These are phyloP conservation scores for Panaeolus papilionaceus DNA, from an alignment of 768 basidiomycete species.

Conservation along the genomic window DNA sequence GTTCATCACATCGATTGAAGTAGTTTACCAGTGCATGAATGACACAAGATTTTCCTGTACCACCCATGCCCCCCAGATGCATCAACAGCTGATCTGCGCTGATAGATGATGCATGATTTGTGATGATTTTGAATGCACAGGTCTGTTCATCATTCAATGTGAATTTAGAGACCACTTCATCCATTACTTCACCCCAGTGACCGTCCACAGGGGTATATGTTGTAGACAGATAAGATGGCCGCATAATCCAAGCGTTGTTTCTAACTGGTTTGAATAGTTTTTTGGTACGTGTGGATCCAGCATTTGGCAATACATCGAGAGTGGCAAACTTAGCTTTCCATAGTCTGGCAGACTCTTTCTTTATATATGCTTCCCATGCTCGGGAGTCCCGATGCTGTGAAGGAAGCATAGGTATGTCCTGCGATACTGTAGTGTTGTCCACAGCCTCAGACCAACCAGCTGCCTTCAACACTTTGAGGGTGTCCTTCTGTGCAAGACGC, in stretches of 20 bases:
- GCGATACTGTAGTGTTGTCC: neutral
- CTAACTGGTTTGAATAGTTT: neutral
- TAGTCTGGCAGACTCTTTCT: neutral
- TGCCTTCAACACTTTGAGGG: neutral
- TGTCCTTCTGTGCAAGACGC: neutral
- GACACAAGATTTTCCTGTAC: conserved; percentile 24
- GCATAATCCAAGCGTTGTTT: neutral
- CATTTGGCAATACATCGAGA: neutral
- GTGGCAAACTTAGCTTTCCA: neutral
- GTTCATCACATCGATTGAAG: conserved; percentile 27
- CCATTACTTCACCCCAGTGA: neutral
- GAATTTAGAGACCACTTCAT: conserved; percentile 7
- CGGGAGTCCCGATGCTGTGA: neutral
- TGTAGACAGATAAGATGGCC: neutral
- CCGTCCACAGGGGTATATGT: neutral
- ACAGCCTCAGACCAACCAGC: neutral
- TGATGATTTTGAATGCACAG: conserved; percentile 32
- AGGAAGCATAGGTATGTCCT: neutral
- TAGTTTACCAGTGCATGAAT: conserved; percentile 33
- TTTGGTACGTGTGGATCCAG: neutral
- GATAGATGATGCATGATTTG: conserved; percentile 27
- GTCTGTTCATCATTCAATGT: conserved; percentile 26
- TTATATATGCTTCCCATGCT: neutral
- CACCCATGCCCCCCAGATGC: conserved; percentile 32
- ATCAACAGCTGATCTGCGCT: conserved; percentile 24